These are phyloP conservation scores for Hygrophorus pudorinus DNA, from an alignment of 768 basidiomycete species.

Conservation along the genomic window DNA sequence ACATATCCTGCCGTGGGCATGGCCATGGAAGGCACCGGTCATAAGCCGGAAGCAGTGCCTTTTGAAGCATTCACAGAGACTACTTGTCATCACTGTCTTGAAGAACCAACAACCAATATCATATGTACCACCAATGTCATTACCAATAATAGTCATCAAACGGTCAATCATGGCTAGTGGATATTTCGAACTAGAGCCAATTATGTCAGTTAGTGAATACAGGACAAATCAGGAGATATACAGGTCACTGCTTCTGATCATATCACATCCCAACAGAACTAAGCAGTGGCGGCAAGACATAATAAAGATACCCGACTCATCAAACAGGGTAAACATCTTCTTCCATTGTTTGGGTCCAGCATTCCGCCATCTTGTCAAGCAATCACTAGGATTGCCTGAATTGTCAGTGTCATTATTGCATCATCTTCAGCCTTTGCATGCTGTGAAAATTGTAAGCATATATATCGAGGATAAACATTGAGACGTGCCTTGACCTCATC, in stretches of 20 bases:
- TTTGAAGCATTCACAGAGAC: constrained; percentile 8
- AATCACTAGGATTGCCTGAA: constrained; percentile 8
- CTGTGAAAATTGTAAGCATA: neutral
- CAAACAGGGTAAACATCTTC: constrained; percentile 18
- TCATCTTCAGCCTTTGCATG: neutral
- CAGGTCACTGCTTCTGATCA: constrained; percentile 21
- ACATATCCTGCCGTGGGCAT: constrained; percentile 13
- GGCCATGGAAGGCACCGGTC: constrained; percentile 15
- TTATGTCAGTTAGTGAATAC: neutral
- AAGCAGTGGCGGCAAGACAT: constrained; percentile 17
- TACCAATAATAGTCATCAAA: constrained; percentile 11
- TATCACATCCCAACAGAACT: constrained; percentile 11
- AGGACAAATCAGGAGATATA: constrained; percentile 7
- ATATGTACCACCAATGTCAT: constrained; percentile 10
- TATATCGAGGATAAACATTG: neutral
- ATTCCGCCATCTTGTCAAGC: constrained; percentile 9
- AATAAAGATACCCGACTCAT: constrained; percentile 20
- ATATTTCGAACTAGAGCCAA: constrained; percentile 13
- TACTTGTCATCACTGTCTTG: constrained; percentile 13
- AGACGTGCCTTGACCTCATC: constrained; percentile 4
- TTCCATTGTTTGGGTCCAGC: constrained; percentile 11
- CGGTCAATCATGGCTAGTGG: constrained; percentile 11
- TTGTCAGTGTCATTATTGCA: neutral
- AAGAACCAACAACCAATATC: constrained; percentile 17
- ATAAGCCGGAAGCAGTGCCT: constrained; percentile 5